Evolutionary conservation across 2,329 filamentous ascomycete species (phyloP), one percentile per base, ranked within the genome.

Genomic region (Allantophomopsis lycopodina): DNA sequence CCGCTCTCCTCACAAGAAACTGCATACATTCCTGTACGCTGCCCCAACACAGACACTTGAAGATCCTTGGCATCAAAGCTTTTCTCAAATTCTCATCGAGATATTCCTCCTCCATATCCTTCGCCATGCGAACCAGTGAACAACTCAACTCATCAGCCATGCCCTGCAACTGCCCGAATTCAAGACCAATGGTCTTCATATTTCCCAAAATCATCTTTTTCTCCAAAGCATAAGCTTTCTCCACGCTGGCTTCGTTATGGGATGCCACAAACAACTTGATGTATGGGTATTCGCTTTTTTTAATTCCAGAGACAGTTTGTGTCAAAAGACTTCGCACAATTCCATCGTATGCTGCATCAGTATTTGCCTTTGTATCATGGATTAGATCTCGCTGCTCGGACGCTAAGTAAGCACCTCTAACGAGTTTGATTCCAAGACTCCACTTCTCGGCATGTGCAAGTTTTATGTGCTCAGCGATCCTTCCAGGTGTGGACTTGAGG

Each of bases 71-170:
- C 23, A 28, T 28, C 23, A 28, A 28, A 28, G 23, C 23, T 28
- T 10, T 10, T 28, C 8, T 28, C 7, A 28, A 12, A 10, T 28
- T 8, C 23, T 28, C 23, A 12, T 28, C 23, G 3, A 12, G 23
- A 28, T 28, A 28, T 28, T 28, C 23, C 23, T 3, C 23, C 2
- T 34, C 35, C 17, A 39, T 34, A n/a, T 38, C 40, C 45, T 69
- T 62, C 39, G 63, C 47, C 16, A 42, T 44, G 21, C 50, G 46
- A 0, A 57, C 52, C 2, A 79, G 60, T 54, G 76, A 72, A 54
- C 74, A 79, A 56, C 80, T 86, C 39, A 96, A 77, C 55, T 95
- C 88, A 50, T 96, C 89, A 2, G 89, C 89, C 89, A 96, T 96
- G 32, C 89, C 88, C 64, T 89, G 83, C 1, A 95, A 72, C 62